These are phyloP conservation scores for Rosa persica DNA, from an alignment of 306 rosid species.

Conservation along the genomic window DNA sequence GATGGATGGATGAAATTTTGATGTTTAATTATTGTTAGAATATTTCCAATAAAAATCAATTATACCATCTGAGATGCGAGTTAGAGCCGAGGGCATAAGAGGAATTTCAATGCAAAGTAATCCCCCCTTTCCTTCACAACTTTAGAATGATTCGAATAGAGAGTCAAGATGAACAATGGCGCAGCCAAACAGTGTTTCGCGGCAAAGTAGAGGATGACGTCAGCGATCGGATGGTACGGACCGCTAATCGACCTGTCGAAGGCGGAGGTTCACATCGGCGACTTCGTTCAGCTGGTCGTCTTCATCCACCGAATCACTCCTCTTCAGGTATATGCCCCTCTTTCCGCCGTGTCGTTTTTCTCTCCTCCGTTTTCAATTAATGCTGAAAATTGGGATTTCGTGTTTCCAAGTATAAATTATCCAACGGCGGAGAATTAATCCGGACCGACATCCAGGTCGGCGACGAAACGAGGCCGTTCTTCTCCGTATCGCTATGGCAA, in stretches of 20 bases:
- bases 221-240: slow-evolving; percentile 84
- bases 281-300: slow-evolving; percentile 78
- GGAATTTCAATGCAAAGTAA: not conserved
- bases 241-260: slow-evolving; percentile 66
- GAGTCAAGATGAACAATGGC: not conserved
- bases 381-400: not conserved
- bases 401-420: slow-evolving; percentile 44
- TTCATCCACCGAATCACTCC: slow-evolving; percentile 66
- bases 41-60: too few species aligned
- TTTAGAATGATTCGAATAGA: too few species aligned
- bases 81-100: not conserved
- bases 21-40: too few species aligned
- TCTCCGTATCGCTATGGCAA: slow-evolving; percentile 70
- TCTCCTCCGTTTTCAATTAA: not conserved
- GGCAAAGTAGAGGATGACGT: slow-evolving; percentile 36
- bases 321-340: slow-evolving; percentile 43
- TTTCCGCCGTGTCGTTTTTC: not conserved
- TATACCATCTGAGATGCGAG: too few species aligned
- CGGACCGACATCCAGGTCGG: slow-evolving; percentile 78
- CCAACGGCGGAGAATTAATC: slow-evolving; percentile 45
- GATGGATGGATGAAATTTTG: too few species aligned
- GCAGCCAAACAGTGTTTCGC: not conserved
- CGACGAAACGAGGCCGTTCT: slow-evolving; percentile 68
- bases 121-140: too few species aligned
- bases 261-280: slow-evolving; percentile 57